A percentile compares a stretch with the other conserved stretches of the same genome.
Evolutionary conservation across 148 eudicot species (phyloP).

Genomic region (Gaultheria prostrata): DNA sequence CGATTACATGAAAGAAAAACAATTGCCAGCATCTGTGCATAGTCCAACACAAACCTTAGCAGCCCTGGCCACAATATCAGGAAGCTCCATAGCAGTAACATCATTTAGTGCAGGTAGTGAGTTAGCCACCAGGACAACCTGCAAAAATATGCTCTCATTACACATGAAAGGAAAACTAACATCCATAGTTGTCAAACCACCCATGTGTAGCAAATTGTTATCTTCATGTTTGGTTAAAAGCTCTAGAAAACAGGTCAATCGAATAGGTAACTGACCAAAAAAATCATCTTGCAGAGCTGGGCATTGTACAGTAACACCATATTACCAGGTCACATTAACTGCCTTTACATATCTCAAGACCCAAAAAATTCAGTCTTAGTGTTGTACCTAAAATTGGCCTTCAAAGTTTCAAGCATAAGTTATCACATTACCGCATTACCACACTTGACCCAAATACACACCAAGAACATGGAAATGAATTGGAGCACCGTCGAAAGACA

Average conservation of each 20-base stretch:
- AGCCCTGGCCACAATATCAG: constrained; percentile 95
- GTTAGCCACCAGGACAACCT: constrained; percentile 97
- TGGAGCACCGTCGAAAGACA: background rate
- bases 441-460: background rate
- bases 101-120: constrained; percentile 95
- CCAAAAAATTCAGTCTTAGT: background rate
- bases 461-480: background rate
- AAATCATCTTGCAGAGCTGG: background rate
- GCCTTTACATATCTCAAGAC: background rate
- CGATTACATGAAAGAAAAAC: background rate
- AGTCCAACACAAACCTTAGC: constrained; percentile 61
- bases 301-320: background rate
- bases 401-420: background rate
- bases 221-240: background rate
- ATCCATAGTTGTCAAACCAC: background rate
- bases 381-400: background rate
- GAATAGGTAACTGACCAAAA: background rate
- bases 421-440: background rate
- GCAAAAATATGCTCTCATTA: constrained; percentile 20
- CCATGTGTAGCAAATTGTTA: constrained; percentile 1
- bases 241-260: background rate
- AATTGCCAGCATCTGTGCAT: background rate
- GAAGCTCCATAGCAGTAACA: constrained; percentile 95
- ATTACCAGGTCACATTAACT: background rate
- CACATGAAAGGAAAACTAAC: background rate